Evolutionary conservation across 495 filamentous ascomycete species (phyloP).

Genomic region (Talaromyces nanjingensis): DNA sequence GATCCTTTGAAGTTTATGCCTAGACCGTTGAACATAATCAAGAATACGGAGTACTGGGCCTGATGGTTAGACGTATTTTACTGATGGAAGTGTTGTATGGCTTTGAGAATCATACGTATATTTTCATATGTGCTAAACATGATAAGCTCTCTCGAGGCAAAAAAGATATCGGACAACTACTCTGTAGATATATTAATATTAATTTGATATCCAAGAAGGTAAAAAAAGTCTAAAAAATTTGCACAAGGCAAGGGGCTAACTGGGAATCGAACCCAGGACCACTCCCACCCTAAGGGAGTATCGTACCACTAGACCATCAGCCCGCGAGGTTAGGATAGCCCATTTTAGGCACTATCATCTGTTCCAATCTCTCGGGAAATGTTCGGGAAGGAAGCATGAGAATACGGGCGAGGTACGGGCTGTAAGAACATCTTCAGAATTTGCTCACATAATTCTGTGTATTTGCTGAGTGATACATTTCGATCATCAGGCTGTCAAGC

Average conservation of each 20-base stretch:
- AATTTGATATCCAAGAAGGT: no score
- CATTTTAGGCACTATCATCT: not conserved
- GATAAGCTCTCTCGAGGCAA: not conserved
- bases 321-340: not conserved
- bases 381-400: not conserved
- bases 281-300: slow-evolving; percentile 7
- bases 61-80: no score
- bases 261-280: slow-evolving; percentile 7
- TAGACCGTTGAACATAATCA: not conserved
- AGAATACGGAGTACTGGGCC: not conserved
- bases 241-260: not conserved
- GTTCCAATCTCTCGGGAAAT: not conserved
- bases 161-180: not conserved
- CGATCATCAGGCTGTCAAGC: not conserved
- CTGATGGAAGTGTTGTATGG: no score
- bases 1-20: not conserved
- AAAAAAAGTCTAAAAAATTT: not conserved
- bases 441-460: no score
- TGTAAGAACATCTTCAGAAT: no score
- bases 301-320: slow-evolving; percentile 7
- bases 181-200: no score
- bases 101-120: not conserved
- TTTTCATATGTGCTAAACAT: not conserved
- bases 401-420: no score
- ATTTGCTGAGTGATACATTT: no score